A percentile compares a stretch with the other conserved stretches of the same genome.
Evolutionary conservation across 2,329 filamentous ascomycete genomes (phyloP).

Genomic region (Epicoccum nigrum): DNA sequence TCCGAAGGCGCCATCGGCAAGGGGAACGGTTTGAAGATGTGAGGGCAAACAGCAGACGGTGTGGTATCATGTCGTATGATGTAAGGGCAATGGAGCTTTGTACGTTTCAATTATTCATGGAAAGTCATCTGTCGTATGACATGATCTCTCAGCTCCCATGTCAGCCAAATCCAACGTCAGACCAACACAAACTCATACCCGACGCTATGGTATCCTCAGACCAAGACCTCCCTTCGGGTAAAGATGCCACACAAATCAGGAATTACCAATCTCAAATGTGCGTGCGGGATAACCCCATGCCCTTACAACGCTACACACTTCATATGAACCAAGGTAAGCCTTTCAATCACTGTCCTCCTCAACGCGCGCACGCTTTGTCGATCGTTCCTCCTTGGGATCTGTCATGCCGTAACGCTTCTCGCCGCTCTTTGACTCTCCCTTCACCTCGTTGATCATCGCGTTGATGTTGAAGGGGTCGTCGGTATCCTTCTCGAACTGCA

Average conservation of each 20-base stretch:
- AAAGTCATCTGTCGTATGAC: too few relatives aligned
- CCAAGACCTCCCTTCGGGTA: slow-evolving; percentile 6
- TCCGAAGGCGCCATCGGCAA: neutral
- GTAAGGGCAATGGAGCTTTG: too few relatives aligned
- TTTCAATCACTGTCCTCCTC: slow-evolving; percentile 67
- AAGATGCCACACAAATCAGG: neutral
- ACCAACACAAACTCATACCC: neutral
- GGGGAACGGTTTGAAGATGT: neutral
- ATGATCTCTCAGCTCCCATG: too few relatives aligned
- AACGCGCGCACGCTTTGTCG: slow-evolving; percentile 75
- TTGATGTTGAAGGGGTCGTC: slow-evolving; percentile 93
- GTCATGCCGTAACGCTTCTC: slow-evolving; percentile 81
- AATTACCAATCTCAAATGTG: slow-evolving; percentile 8
- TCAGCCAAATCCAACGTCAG: neutral
- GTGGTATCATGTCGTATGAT: too few relatives aligned
- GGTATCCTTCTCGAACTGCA: slow-evolving; percentile 92
- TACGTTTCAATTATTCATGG: too few relatives aligned
- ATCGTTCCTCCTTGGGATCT: slow-evolving; percentile 57
- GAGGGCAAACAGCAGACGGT: neutral
- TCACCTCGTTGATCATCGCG: slow-evolving; percentile 84
- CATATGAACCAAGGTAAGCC: neutral
- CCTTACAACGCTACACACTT: slow-evolving; percentile 3
- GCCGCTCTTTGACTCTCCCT: slow-evolving; percentile 62
- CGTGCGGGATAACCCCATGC: slow-evolving; percentile 1
- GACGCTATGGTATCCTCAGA: neutral